phyloP scores from a whole-genome alignment of 352 stramenopile species.

The Phytophthora pseudosyringae region DNA sequence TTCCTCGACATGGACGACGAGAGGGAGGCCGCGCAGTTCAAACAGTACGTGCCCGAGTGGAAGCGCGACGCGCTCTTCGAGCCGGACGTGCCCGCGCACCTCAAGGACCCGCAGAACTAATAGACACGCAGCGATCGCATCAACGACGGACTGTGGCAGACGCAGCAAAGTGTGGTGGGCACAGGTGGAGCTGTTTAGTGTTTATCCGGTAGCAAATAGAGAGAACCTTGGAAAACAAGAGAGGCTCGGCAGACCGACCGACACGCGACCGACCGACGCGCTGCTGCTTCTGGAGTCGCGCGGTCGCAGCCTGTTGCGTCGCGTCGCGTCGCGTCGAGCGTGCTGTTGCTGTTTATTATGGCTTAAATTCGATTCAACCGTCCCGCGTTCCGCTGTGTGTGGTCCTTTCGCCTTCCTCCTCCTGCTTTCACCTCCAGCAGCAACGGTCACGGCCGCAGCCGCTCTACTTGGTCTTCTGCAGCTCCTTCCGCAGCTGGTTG shows the following conservation, averaged over 20 bases:
- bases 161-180: slow-evolving; percentile 10
- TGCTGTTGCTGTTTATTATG: slow-evolving; percentile 28
- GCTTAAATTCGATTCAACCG: slow-evolving; percentile 18
- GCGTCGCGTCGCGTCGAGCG: slow-evolving; percentile 4
- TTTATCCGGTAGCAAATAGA: slow-evolving; percentile 37
- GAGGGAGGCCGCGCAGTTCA: slow-evolving; percentile 69
- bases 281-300: neutral
- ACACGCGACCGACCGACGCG: neutral
- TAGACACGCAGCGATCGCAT: neutral
- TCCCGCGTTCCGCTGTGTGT: neutral
- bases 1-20: slow-evolving; percentile 70
- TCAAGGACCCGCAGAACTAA: slow-evolving; percentile 55
- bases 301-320: neutral
- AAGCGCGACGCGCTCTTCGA: slow-evolving; percentile 81
- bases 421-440: neutral
- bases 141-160: neutral
- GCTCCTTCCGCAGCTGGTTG: slow-evolving; percentile 91
- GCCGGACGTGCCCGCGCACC: slow-evolving; percentile 66
- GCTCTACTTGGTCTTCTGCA: slow-evolving; percentile 83
- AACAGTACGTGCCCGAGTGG: slow-evolving; percentile 85
- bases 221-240: slow-evolving; percentile 26
- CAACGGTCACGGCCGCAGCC: neutral
- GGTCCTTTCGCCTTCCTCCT: neutral
- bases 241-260: slow-evolving; percentile 14
- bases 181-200: slow-evolving; percentile 14